These are phyloP conservation scores for Coemansia sp. DNA, from an alignment of 192 early-diverging fungal species.

Conservation along the genomic window DNA sequence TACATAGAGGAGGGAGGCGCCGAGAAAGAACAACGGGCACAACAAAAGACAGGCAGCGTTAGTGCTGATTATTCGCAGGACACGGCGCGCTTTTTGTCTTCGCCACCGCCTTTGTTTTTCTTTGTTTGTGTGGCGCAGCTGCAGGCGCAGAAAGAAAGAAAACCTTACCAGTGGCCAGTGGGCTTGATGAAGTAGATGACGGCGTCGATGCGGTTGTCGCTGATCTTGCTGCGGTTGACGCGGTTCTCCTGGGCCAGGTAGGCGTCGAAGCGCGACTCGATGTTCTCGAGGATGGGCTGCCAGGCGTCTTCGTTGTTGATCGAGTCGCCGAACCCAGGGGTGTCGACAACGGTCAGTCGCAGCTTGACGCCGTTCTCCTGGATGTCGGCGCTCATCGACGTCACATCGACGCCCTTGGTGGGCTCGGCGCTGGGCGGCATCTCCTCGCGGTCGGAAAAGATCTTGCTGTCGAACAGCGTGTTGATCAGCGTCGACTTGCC, in stretches of 20 bases:
- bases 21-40: no score
- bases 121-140: neutral
- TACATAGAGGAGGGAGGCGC: no score
- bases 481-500: slow-evolving; percentile 98
- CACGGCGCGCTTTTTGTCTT: no score
- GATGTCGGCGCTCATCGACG: slow-evolving; percentile 82
- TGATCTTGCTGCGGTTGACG: slow-evolving; percentile 83
- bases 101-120: neutral
- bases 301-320: slow-evolving; percentile 98
- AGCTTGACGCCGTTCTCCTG: slow-evolving; percentile 96
- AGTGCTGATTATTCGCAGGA: neutral
- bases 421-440: slow-evolving; percentile 63
- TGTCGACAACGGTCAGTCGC: slow-evolving; percentile 92
- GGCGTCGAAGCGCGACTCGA: slow-evolving; percentile 91
- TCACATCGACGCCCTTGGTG: slow-evolving; percentile 73
- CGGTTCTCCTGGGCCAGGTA: slow-evolving; percentile 92
- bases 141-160: neutral
- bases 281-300: slow-evolving; percentile 94
- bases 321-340: slow-evolving; percentile 97
- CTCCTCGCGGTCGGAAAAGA: slow-evolving; percentile 81
- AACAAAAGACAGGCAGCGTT: no score
- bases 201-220: slow-evolving; percentile 91
- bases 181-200: slow-evolving; percentile 98
- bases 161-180: slow-evolving; percentile 77
- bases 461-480: slow-evolving; percentile 87